Evolutionary conservation across 768 basidiomycete species (phyloP).

Genomic region (Macrolepiota albuminosa): DNA sequence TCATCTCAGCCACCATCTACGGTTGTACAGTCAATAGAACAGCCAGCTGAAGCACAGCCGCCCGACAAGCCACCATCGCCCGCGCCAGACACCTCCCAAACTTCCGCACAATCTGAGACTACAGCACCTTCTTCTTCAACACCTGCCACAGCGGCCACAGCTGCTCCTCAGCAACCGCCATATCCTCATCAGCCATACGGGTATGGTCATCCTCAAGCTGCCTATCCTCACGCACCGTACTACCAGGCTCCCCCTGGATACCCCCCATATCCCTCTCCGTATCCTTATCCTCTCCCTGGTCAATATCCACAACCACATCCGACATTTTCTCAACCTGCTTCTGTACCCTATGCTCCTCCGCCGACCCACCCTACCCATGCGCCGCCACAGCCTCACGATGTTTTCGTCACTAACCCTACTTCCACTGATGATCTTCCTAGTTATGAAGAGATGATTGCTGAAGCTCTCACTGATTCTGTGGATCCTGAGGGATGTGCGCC

Average conservation of each 20-base stretch:
- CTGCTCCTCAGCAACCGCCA: slow-evolving; percentile 20
- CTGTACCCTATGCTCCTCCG: slow-evolving; percentile 28
- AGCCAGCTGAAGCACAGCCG: slow-evolving; percentile 19
- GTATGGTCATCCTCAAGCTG: slow-evolving; percentile 39
- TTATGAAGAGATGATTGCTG: slow-evolving; percentile 93
- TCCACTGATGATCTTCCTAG: slow-evolving; percentile 62
- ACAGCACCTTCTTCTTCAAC: slow-evolving; percentile 17
- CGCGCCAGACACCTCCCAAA: not conserved
- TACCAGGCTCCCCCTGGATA: slow-evolving; percentile 49
- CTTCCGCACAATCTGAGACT: not conserved
- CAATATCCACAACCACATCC: slow-evolving; percentile 18
- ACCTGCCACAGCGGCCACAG: slow-evolving; percentile 8
- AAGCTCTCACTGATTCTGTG: slow-evolving; percentile 60
- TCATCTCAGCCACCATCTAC: slow-evolving; percentile 11
- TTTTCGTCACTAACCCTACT: slow-evolving; percentile 16
- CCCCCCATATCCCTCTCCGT: slow-evolving; percentile 29
- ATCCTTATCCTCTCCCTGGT: slow-evolving; percentile 7
- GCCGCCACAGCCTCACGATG: slow-evolving; percentile 17
- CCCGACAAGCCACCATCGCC: slow-evolving; percentile 21
- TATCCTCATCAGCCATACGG: slow-evolving; percentile 57
- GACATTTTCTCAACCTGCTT: slow-evolving; percentile 32
- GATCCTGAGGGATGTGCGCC: slow-evolving; percentile 81
- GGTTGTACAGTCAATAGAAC: slow-evolving; percentile 11
- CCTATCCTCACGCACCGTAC: slow-evolving; percentile 67
- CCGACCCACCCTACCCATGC: slow-evolving; percentile 28